These are phyloP conservation scores for Stentor coeruleus DNA, from an alignment of 73 alveolate genomes.

Conservation along the genomic window DNA sequence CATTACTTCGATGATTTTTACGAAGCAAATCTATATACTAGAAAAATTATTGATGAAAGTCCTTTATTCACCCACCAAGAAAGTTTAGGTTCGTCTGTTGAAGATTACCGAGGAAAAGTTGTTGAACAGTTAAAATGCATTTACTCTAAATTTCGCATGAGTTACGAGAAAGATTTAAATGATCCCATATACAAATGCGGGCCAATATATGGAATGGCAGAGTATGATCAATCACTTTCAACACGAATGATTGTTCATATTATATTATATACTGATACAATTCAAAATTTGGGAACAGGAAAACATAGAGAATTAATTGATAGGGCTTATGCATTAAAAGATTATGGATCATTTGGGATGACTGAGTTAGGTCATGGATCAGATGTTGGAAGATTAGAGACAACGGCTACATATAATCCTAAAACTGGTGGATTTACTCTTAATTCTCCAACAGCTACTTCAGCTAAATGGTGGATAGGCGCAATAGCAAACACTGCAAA, in stretches of 20 bases:
- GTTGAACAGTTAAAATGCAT: neutral
- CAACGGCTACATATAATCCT: slow-evolving; percentile 77
- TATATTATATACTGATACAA: slow-evolving; percentile 48
- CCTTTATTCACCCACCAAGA: neutral
- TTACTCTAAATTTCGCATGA: neutral
- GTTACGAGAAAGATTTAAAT: neutral
- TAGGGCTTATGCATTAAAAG: slow-evolving; percentile 36
- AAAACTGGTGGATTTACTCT: slow-evolving; percentile 60
- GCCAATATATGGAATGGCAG: neutral
- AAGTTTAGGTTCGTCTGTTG: neutral
- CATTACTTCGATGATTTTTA: neutral
- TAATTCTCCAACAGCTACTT: slow-evolving; percentile 65
- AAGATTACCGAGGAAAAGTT: neutral
- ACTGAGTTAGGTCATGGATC: slow-evolving; percentile 91
- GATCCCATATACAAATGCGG: neutral
- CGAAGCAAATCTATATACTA: neutral
- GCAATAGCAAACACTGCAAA: slow-evolving; percentile 69
- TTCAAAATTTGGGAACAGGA: slow-evolving; percentile 60
- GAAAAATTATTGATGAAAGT: neutral
- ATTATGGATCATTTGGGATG: slow-evolving; percentile 70
- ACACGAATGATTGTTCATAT: slow-evolving; percentile 29
- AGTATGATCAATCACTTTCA: neutral
- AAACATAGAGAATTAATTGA: slow-evolving; percentile 56
- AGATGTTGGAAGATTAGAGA: slow-evolving; percentile 67
- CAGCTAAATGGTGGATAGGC: slow-evolving; percentile 86